A percentile compares a stretch with the other conserved stretches of the same genome.
Conservation (phyloP, 768 basidiomycete species). For the Rubroboletus pulcherrimus region DNA sequence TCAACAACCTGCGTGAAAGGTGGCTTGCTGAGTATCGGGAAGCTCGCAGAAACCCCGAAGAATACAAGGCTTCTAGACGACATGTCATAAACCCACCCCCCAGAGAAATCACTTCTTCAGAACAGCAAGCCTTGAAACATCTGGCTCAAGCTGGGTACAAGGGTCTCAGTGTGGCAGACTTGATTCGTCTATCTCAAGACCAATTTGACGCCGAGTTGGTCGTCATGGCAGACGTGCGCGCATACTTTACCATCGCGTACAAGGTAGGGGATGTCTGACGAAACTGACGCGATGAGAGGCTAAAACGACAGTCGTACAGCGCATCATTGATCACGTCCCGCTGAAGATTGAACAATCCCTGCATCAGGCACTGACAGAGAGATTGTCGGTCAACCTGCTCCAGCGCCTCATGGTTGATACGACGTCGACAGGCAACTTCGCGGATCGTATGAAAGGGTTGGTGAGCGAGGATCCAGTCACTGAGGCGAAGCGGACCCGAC, state of each 20-base stretch:
- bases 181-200: conserved; percentile 27
- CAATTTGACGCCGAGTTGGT: conserved; percentile 40
- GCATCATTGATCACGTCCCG: conserved; percentile 53
- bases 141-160: conserved; percentile 32
- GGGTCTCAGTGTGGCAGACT: conserved; percentile 19
- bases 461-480: conserved; percentile 45
- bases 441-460: conserved; percentile 36
- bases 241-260: conserved; percentile 54
- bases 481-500: conserved; percentile 33
- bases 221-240: conserved; percentile 53
- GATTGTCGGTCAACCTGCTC: conserved; percentile 36
- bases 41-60: neutral
- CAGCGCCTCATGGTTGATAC: conserved; percentile 28
- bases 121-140: conserved; percentile 16
- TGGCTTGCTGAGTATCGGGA: conserved; percentile 27
- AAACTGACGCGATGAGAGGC: neutral
- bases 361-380: conserved; percentile 36
- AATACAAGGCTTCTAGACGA: neutral
- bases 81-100: too few species aligned
- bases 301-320: conserved; percentile 31
- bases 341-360: conserved; percentile 45
- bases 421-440: conserved; percentile 7
- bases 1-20: conserved; percentile 10
- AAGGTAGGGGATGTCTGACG: conserved; percentile 35
- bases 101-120: neutral